Evolutionary conservation across 257 asterid genomes (phyloP).

Genomic region (Lycium ferocissimum): DNA sequence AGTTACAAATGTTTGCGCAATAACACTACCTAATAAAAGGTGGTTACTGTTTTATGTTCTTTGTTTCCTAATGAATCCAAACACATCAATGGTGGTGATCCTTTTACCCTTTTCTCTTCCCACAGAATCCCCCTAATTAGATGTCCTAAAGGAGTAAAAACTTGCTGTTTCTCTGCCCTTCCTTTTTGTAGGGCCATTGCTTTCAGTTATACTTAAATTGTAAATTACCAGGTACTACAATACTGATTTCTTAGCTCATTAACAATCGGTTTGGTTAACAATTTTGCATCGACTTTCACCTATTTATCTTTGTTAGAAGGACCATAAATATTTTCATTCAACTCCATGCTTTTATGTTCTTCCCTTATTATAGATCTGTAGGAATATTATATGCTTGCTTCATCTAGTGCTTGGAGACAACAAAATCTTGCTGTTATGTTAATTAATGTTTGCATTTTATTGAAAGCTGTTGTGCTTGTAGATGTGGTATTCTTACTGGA

Average conservation of each 20-base stretch:
- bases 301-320: conserved; percentile 11
- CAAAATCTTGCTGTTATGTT: neutral
- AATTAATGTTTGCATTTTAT: neutral
- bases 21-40: neutral
- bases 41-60: neutral
- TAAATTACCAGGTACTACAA: neutral
- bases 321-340: neutral
- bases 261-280: neutral
- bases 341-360: neutral
- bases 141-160: conserved; percentile 23
- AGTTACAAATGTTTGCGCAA: neutral
- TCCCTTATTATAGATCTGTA: conserved; percentile 3
- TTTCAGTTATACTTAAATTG: neutral
- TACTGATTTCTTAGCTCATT: conserved; percentile 7
- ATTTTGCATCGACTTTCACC: neutral
- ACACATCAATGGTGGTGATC: conserved; percentile 3
- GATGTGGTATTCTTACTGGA: conserved; percentile 21
- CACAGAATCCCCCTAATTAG: conserved; percentile 25
- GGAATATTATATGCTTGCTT: conserved; percentile 15
- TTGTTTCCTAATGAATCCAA: conserved; percentile 23
- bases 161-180: neutral
- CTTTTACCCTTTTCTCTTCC: conserved; percentile 7
- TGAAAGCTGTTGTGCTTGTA: conserved; percentile 2
- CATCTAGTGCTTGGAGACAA: neutral
- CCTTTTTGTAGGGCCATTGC: neutral